Evolutionary conservation across 2,329 filamentous ascomycete species (phyloP).

Genomic region (Phoma sp.): DNA sequence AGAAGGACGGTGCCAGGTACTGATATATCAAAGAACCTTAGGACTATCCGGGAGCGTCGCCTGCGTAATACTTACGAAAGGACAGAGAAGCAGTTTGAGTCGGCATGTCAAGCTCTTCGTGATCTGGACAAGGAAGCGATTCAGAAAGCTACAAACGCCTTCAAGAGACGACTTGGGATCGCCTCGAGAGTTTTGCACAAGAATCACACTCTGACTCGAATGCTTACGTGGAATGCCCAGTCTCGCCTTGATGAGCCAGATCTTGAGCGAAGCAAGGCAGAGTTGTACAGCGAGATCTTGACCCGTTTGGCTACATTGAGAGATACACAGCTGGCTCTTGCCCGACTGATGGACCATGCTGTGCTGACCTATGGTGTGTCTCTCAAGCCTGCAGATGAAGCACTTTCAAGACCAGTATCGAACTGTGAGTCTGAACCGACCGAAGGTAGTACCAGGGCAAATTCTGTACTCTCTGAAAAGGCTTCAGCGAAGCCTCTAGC

Average conservation of each 20-base stretch:
- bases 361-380: constrained; percentile 32
- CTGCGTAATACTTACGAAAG: constrained; percentile 24
- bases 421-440: not conserved
- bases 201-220: constrained; percentile 37
- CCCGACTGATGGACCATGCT: constrained; percentile 32
- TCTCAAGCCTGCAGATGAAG: constrained; percentile 20
- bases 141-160: constrained; percentile 18
- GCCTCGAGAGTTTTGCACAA: constrained; percentile 35
- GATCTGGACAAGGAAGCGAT: constrained; percentile 16
- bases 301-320: constrained; percentile 37
- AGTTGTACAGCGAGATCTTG: constrained; percentile 30
- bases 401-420: not conserved
- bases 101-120: constrained; percentile 23
- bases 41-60: constrained; percentile 9
- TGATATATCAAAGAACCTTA: constrained; percentile 9
- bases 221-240: constrained; percentile 39
- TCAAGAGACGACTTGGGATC: constrained; percentile 32
- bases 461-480: not conserved
- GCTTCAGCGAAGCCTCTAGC: not conserved
- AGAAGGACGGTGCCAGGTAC: not conserved
- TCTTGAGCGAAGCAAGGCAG: constrained; percentile 17
- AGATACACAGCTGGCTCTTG: constrained; percentile 41
- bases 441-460: not conserved
- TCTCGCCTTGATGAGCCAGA: constrained; percentile 34
- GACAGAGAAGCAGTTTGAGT: constrained; percentile 29